Evolutionary conservation across 2,329 filamentous ascomycete species (phyloP).

Genomic region (Phaeoacremonium minimum): DNA sequence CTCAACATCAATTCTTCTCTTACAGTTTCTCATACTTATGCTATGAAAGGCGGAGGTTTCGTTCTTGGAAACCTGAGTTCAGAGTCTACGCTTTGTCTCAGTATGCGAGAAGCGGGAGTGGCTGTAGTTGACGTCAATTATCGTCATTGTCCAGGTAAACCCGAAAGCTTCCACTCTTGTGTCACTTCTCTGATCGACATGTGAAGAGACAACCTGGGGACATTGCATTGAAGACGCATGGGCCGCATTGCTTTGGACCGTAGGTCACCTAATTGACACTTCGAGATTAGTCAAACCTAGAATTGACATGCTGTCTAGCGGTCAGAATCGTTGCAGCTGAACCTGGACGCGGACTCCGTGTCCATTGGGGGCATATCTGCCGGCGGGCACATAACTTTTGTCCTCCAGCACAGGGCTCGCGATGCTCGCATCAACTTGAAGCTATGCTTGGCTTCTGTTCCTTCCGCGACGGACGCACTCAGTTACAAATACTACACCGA

Average conservation of each 20-base stretch:
- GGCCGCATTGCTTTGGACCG: conserved; percentile 28
- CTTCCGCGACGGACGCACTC: conserved; percentile 17
- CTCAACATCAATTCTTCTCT: not conserved
- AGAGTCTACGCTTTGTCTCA: conserved; percentile 26
- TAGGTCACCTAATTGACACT: not conserved
- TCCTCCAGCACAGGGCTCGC: conserved; percentile 30
- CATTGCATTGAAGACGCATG: conserved; percentile 30
- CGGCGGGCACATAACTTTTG: conserved; percentile 26
- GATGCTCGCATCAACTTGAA: conserved; percentile 28
- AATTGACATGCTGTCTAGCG: conserved; percentile 11
- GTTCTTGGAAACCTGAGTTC: conserved; percentile 26
- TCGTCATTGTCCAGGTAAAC: conserved; percentile 22
- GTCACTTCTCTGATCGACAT: not conserved
- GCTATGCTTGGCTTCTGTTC: conserved; percentile 27
- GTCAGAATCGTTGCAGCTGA: conserved; percentile 20
- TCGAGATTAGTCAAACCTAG: conserved; percentile 1
- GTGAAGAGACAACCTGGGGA: conserved; percentile 25
- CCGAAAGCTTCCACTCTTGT: not conserved
- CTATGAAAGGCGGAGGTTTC: conserved; percentile 24
- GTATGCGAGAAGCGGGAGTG: conserved; percentile 29
- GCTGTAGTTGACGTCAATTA: conserved; percentile 34
- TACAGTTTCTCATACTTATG: not conserved
- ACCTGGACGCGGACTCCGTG: conserved; percentile 24
- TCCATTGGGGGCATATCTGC: conserved; percentile 33
- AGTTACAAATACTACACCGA: conserved; percentile 23